Base-by-base conservation (phyloP, 1,139 yeast genomes). In the Scheffersomyces parashehatae region DNA sequence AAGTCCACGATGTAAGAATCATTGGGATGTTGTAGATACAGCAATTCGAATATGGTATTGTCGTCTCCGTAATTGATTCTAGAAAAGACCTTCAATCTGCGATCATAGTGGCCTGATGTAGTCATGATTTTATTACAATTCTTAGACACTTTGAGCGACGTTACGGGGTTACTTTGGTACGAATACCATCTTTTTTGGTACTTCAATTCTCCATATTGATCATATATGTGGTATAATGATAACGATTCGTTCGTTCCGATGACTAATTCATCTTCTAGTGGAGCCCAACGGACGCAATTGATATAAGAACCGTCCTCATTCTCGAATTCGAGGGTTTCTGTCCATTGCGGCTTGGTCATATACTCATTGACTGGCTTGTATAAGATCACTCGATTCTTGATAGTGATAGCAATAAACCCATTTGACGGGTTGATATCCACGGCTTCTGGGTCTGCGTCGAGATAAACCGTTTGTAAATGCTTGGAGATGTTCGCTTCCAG, bases 81-180 rank as follows among this genome's bases (percentile, higher is more conserved):
- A 40, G 83, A 75, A 96, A 97, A 91, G 4, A 90, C 74, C 58
- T 88, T 88, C 29, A 88, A 82, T 11, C 85, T 67, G 39, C 76
- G 70, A 58, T 88, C 96, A 56, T 76, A 79, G 37, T 67, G 67
- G 0, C 84, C 83, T 38, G 80, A 74, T 40, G 85, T 77, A 11
- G 67, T 55, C 3, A 91, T 85, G 24, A 91, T 80, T 39, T 83
- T 70, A 45, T 78, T 79, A 0, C 89, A 81, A 51, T 85, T 85
- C 20, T 79, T 81, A 0, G 95, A 81, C 36, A 84, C 78, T 32
- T 70, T 67, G 5, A 83, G 76, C 39, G 67, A 59, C 42, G 75
- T 73, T 0, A 83, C 81, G 0, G 88, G 83, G 34, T 71, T 71
- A 0, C 90, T 77, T 51, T 82, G 87, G 5, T 55, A 51, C 46